Evolutionary conservation across 768 basidiomycete genomes (phyloP).

Genomic region (Leccinum disarticulatum): DNA sequence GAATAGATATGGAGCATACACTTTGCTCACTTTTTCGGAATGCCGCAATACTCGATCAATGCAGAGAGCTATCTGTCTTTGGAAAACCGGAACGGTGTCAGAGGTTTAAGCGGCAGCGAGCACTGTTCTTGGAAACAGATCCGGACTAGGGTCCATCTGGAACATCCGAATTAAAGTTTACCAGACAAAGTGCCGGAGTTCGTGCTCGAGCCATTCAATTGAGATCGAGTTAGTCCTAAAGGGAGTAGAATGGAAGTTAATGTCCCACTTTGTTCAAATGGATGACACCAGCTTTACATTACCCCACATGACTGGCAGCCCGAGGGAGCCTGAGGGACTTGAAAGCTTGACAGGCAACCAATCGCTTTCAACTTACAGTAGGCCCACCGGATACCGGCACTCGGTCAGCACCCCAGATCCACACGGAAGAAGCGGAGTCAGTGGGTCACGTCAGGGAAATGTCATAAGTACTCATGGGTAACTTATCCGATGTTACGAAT

Average conservation of each 20-base stretch:
- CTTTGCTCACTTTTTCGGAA: constrained; percentile 4
- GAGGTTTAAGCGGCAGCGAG: neutral
- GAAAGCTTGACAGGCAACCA: neutral
- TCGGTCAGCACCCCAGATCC: constrained; percentile 5
- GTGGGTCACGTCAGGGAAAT: neutral
- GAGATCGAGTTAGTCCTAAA: constrained; percentile 2
- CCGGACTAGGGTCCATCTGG: neutral
- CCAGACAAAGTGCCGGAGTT: neutral
- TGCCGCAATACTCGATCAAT: neutral
- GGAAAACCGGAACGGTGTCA: neutral
- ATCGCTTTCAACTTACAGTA: constrained; percentile 1
- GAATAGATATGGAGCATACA: neutral
- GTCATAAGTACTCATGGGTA: neutral
- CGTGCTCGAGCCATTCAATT: constrained; percentile 3
- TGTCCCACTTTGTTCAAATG: constrained; percentile 1
- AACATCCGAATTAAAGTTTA: neutral
- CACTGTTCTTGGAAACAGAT: neutral
- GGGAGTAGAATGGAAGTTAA: constrained; percentile 7
- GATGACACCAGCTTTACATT: neutral
- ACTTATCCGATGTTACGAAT: neutral
- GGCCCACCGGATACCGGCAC: neutral
- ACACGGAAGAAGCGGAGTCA: neutral
- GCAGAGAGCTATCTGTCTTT: neutral
- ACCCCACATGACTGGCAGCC: neutral
- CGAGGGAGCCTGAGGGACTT: too few relatives aligned